Conservation (phyloP, 2,329 filamentous ascomycete species). For the Talaromyces funiculosus region DNA sequence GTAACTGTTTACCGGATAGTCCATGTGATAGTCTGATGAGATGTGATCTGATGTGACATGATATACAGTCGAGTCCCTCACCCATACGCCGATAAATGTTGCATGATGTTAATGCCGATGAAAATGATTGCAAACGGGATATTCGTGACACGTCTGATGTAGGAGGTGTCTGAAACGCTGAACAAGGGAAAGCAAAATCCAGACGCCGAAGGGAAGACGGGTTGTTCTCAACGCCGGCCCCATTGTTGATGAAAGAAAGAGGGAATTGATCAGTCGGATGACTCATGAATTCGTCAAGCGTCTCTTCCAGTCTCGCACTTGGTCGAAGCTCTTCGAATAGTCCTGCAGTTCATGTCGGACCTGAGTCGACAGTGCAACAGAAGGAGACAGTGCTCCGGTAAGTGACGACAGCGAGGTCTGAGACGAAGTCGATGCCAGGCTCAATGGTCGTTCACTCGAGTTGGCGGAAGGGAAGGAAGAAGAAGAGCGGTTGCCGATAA, state of each 20-base stretch:
- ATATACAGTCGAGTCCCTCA: neutral
- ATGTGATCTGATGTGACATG: neutral
- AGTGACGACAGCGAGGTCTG: conserved; percentile 80
- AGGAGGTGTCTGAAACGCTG: neutral
- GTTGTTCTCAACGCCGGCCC: neutral
- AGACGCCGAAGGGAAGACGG: neutral
- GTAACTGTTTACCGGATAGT: neutral
- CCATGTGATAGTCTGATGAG: neutral
- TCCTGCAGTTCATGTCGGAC: conserved; percentile 73
- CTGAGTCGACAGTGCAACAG: conserved; percentile 60
- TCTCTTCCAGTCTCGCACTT: conserved; percentile 54
- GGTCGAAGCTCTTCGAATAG: conserved; percentile 86
- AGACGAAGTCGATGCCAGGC: conserved; percentile 61
- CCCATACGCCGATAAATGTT: neutral
- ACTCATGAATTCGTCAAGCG: conserved; percentile 28
- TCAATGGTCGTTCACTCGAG: conserved; percentile 3
- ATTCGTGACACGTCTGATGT: neutral
- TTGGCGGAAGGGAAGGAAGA: neutral
- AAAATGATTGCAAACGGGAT: neutral
- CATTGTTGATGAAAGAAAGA: neutral
- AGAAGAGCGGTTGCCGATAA: conserved; percentile 19
- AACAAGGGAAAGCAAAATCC: neutral
- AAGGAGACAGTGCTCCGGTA: conserved; percentile 55
- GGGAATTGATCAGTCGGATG: neutral
- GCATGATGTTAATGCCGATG: neutral